phyloP scores from a whole-genome alignment of 306 rosid species.

The Ammopiptanthus mongolicus region DNA sequence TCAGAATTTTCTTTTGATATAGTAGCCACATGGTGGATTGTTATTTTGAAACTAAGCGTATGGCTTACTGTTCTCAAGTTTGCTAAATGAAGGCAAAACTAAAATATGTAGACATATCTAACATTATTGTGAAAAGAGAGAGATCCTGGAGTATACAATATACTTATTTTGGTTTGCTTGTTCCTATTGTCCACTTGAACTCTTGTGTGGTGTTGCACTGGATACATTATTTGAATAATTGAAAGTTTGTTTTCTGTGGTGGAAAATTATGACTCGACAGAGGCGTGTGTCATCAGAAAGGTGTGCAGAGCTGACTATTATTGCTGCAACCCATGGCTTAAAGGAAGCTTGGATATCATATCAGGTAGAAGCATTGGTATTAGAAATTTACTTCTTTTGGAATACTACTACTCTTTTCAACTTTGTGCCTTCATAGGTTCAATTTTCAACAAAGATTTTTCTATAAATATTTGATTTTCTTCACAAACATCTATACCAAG shows the following conservation, averaged over 20 bases:
- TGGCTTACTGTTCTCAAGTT: slow-evolving; percentile 13
- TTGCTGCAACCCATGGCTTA: slow-evolving; percentile 83
- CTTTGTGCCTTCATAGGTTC: not conserved
- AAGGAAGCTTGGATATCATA: slow-evolving; percentile 96
- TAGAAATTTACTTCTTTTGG: not conserved
- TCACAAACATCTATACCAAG: not conserved
- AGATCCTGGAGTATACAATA: not conserved
- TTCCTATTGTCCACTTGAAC: slow-evolving; percentile 4
- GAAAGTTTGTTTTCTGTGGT: slow-evolving; percentile 9
- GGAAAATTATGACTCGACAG: slow-evolving; percentile 35
- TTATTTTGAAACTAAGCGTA: not conserved
- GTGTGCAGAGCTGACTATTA: slow-evolving; percentile 85
- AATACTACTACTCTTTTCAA: not conserved
- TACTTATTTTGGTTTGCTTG: slow-evolving; percentile 1
- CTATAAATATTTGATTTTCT: not conserved
- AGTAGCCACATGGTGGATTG: not conserved
- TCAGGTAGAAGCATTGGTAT: slow-evolving; percentile 56
- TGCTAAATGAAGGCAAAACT: slow-evolving; percentile 2
- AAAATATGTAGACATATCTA: not conserved
- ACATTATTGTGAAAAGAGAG: not conserved
- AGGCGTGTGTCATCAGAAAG: slow-evolving; percentile 77
- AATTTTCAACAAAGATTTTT: not conserved
- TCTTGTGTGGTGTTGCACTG: not conserved
- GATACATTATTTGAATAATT: not conserved
- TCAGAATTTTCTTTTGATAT: not conserved